Percentiles rank a stretch among this genome's conserved stretches.
phyloP scores from a whole-genome alignment of 805 yeast genomes.

The Kluyveromyces starmeri region DNA sequence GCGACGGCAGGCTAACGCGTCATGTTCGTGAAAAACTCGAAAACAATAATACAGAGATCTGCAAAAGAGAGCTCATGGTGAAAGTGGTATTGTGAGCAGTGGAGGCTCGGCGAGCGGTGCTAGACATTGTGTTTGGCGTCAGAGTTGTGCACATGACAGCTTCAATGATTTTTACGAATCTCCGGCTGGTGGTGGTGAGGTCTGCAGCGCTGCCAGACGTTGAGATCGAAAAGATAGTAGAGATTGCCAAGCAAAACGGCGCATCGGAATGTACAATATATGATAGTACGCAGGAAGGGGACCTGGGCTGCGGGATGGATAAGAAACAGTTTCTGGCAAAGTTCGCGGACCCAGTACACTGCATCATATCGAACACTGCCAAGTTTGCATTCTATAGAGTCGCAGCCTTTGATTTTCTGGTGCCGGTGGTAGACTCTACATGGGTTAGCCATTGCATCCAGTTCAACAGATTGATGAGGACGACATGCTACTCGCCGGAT shows the following conservation, averaged over 20 bases:
- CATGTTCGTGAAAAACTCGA: too few relatives aligned
- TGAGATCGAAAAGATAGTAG: conserved; percentile 6
- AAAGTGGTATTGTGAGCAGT: too few relatives aligned
- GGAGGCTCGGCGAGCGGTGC: too few relatives aligned
- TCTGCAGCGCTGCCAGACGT: conserved; percentile 5
- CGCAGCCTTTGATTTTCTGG: conserved; percentile 22
- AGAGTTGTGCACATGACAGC: neutral
- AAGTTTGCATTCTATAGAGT: conserved; percentile 23
- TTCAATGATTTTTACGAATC: conserved; percentile 11
- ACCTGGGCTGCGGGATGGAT: neutral
- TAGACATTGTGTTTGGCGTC: too few relatives aligned
- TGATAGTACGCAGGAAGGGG: neutral
- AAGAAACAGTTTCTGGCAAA: conserved; percentile 5
- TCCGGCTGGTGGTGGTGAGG: conserved; percentile 18
- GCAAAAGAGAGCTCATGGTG: too few relatives aligned
- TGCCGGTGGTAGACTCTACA: conserved; percentile 23
- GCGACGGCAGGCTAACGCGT: too few relatives aligned
- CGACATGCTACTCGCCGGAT: conserved; percentile 53
- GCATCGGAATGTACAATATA: conserved; percentile 11
- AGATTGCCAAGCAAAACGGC: conserved; percentile 10
- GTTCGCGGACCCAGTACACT: conserved; percentile 14
- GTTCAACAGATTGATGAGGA: conserved; percentile 17
- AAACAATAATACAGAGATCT: too few relatives aligned
- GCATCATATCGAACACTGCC: conserved; percentile 17
- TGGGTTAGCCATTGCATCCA: conserved; percentile 21